Conservation (phyloP, 1,139 yeast species). For the Suhomyces maxii region DNA sequence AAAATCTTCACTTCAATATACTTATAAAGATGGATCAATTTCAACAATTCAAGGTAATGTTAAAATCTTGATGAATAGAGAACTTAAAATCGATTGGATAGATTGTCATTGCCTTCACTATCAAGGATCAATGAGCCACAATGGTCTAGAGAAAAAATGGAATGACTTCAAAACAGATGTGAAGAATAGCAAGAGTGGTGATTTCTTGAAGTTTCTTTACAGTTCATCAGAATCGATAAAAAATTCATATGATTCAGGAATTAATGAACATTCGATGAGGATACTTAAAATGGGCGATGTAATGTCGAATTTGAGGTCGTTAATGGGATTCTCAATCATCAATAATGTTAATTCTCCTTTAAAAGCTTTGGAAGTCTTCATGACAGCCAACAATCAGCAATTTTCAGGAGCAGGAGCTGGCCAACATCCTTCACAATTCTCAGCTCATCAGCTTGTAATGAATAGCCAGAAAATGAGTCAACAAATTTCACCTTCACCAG, state of each 20-base stretch:
- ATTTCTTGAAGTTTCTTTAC: slow-evolving; percentile 26
- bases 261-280: slow-evolving; percentile 65
- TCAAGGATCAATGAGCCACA: slow-evolving; percentile 27
- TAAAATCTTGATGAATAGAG: slow-evolving; percentile 60
- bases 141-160: slow-evolving; percentile 31
- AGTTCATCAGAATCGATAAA: slow-evolving; percentile 26
- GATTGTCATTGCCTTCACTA: slow-evolving; percentile 52
- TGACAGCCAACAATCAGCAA: slow-evolving; percentile 16
- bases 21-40: slow-evolving; percentile 68
- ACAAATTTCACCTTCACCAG: slow-evolving; percentile 13
- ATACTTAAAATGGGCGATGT: slow-evolving; percentile 74
- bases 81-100: slow-evolving; percentile 67
- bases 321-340: slow-evolving; percentile 57
- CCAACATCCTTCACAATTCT: slow-evolving; percentile 9
- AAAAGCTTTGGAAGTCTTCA: slow-evolving; percentile 56
- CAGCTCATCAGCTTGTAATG: slow-evolving; percentile 2
- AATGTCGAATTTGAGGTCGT: slow-evolving; percentile 65
- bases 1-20: slow-evolving; percentile 52
- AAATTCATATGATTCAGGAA: slow-evolving; percentile 48
- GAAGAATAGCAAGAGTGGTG: slow-evolving; percentile 14
- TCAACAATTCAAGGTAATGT: slow-evolving; percentile 61
- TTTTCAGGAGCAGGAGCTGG: slow-evolving; percentile 4
- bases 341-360: slow-evolving; percentile 54
- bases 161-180: slow-evolving; percentile 9
- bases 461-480: slow-evolving; percentile 6